phyloP scores from a whole-genome alignment of 116 monocot genomes.

The Dioscorea cayenensis region DNA sequence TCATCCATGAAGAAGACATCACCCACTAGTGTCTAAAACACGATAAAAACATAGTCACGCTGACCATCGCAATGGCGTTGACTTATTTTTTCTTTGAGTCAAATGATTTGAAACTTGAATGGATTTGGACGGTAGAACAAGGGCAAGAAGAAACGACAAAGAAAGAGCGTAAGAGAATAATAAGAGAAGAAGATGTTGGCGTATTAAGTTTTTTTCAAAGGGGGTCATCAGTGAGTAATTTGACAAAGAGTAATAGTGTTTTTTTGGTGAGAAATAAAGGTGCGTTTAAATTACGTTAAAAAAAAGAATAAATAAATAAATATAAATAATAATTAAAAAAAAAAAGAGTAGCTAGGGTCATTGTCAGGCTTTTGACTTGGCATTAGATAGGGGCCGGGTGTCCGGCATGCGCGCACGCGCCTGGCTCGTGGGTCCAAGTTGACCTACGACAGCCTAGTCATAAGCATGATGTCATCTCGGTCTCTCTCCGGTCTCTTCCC shows the following conservation, averaged over 20 bases:
- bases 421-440: conserved; percentile 5
- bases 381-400: conserved; percentile 1
- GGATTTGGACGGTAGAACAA: not conserved
- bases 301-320: not conserved
- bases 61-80: no score
- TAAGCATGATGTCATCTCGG: conserved; percentile 13
- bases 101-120: not conserved
- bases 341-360: not conserved
- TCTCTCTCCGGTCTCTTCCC: not conserved
- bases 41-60: not conserved
- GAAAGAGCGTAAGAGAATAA: not conserved
- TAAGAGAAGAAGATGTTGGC: not conserved
- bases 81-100: not conserved
- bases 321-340: no score
- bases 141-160: not conserved
- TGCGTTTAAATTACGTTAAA: not conserved
- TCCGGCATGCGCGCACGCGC: conserved; percentile 19
- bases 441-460: conserved; percentile 3
- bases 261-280: no score
- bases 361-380: conserved; percentile 2
- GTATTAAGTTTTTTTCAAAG: not conserved
- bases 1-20: not conserved
- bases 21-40: not conserved
- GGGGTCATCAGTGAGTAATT: no score
- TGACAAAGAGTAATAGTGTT: no score